phyloP scores from a whole-genome alignment of 2,329 filamentous ascomycete species.

The Tricladium varicosporioides region DNA sequence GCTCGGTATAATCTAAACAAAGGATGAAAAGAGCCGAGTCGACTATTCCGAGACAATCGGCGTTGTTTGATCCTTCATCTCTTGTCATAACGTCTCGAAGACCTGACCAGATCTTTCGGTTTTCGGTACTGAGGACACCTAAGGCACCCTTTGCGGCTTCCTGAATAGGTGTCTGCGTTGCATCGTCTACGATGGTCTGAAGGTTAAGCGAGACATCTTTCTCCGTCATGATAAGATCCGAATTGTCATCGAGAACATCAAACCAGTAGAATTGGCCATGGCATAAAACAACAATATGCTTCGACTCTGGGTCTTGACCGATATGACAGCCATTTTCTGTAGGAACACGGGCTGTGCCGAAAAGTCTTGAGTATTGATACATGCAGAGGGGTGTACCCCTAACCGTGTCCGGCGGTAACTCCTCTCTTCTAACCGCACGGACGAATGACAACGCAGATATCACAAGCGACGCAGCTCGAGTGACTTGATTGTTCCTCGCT shows the following conservation, averaged over 20 bases:
- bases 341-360: slow-evolving; percentile 90
- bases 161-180: slow-evolving; percentile 82
- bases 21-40: slow-evolving; percentile 91
- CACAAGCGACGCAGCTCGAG: slow-evolving; percentile 85
- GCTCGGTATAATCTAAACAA: slow-evolving; percentile 90
- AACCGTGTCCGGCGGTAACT: slow-evolving; percentile 84
- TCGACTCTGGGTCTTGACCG: slow-evolving; percentile 88
- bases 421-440: slow-evolving; percentile 86
- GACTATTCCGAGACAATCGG: slow-evolving; percentile 91
- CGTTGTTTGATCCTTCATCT: slow-evolving; percentile 88
- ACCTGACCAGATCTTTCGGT: slow-evolving; percentile 93
- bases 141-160: slow-evolving; percentile 94
- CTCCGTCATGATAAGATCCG: slow-evolving; percentile 95
- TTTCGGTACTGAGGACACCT: slow-evolving; percentile 92
- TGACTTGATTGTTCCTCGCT: slow-evolving; percentile 94
- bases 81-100: slow-evolving; percentile 82
- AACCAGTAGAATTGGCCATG: slow-evolving; percentile 99
- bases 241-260: slow-evolving; percentile 91
- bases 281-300: slow-evolving; percentile 89
- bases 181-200: slow-evolving; percentile 88
- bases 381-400: slow-evolving; percentile 87
- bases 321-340: slow-evolving; percentile 95
- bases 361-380: slow-evolving; percentile 96
- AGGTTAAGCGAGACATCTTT: slow-evolving; percentile 90
- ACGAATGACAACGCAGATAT: slow-evolving; percentile 91